Evolutionary conservation across 2,329 filamentous ascomycete species (phyloP), one percentile per base, ranked within the genome.

Genomic region (Dactylonectria macrodidyma): DNA sequence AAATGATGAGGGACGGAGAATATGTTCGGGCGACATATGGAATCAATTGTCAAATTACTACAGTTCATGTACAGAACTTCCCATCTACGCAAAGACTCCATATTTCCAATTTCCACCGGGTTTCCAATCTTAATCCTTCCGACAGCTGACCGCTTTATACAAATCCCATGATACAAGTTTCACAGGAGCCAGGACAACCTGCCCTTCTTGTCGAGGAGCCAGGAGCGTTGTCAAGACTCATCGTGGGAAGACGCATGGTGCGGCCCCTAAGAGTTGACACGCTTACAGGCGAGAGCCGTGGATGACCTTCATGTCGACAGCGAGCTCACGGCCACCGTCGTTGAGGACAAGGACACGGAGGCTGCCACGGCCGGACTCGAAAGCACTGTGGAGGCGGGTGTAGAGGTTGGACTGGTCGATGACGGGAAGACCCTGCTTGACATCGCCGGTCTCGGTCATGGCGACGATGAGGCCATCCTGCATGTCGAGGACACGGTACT

Each of bases 401-500:
- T 92, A 94, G 76, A 99, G 91, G 84, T 91, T 91, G 83, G 93
- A 96, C 90, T 99, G 96, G 87, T 97, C 94, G 83, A 98, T 92
- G 83, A 99, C 94, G 67, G 93, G 90, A 67, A 99, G 89, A 78
- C 90, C 91, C 86, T 97, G 95, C 93, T 98, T 98, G 89, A 99
- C 95, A 82, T 99, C 95, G 78, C 96, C 95, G 74, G 92, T 94
- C 92, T 99, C 96, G 81, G 96, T 99, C 95, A 99, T 98, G 88
- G 95, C 95, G 75, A 97, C 94, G 80, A 99, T 85, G 78, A 91
- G 78, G 77, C 89, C 95, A 75, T 97, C 93, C 84, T 95, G 92
- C 76, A 99, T 92, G 88, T 99, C 96, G 71, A 99, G 92, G 82
- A 99, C 95, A 81, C 96, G 95, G 92, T 99, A 99, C 90, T 98